Percentiles rank a stretch among this genome's conserved stretches.
These are phyloP conservation scores for Epicoccum sorghinum DNA, from an alignment of 2,329 filamentous ascomycete genomes.

Conservation along the genomic window DNA sequence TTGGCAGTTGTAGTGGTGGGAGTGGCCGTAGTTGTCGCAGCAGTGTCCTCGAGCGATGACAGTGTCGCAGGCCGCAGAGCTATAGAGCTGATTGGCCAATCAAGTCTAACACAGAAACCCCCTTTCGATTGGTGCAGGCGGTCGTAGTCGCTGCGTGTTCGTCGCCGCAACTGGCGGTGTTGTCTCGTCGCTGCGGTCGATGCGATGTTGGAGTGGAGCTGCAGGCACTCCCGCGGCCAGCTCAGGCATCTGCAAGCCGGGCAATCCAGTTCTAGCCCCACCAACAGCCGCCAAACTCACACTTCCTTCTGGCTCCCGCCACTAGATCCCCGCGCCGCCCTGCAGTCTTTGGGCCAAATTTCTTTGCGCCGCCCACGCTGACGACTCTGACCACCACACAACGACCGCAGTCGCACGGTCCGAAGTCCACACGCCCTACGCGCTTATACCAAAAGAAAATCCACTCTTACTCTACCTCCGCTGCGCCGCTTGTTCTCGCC, in stretches of 20 bases:
- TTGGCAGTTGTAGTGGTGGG: too few relatives aligned
- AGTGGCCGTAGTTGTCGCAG: not conserved
- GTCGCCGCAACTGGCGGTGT: not conserved
- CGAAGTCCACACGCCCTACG: too few relatives aligned
- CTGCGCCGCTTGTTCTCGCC: not conserved
- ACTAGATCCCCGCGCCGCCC: constrained; percentile 1
- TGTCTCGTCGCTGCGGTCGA: not conserved
- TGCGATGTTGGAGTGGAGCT: not conserved
- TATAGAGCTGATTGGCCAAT: too few relatives aligned
- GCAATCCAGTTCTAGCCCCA: not conserved
- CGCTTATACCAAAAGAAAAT: too few relatives aligned
- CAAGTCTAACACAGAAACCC: too few relatives aligned
- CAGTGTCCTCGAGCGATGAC: too few relatives aligned
- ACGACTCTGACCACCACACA: not conserved
- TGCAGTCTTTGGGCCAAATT: not conserved
- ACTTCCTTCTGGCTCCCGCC: not conserved
- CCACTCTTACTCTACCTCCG: not conserved
- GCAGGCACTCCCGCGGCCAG: not conserved
- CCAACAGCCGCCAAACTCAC: not conserved
- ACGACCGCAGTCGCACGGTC: not conserved
- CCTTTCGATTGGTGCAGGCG: too few relatives aligned
- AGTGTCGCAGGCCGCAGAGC: too few relatives aligned
- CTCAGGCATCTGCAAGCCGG: too few relatives aligned
- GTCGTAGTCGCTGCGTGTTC: too few relatives aligned
- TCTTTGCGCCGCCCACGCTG: constrained; percentile 1